phyloP scores from a whole-genome alignment of 164 flowering plant genomes.

The Vitis riparia region DNA sequence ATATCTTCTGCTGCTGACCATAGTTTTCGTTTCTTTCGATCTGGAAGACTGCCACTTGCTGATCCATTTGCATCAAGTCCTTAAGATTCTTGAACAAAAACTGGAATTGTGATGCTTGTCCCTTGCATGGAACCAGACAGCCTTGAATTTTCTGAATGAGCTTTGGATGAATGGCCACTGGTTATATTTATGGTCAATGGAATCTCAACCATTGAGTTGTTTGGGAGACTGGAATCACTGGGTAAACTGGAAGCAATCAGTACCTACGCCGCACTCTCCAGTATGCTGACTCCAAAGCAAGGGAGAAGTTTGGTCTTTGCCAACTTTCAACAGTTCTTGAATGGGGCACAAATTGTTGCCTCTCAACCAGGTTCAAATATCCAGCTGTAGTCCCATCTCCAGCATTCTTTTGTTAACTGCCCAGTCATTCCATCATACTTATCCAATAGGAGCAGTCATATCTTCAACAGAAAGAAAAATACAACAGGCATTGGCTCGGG shows the following conservation, averaged over 20 bases:
- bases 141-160: conserved; percentile 33
- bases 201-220: conserved; percentile 53
- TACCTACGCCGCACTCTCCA: conserved; percentile 38
- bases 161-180: conserved; percentile 32
- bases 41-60: conserved; percentile 27
- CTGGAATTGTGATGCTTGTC: conserved; percentile 65
- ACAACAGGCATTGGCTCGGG: too few species aligned
- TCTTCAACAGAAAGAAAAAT: too few species aligned
- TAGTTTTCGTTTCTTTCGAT: conserved; percentile 63
- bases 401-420: too few species aligned
- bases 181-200: conserved; percentile 72
- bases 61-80: conserved; percentile 46
- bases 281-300: too few species aligned
- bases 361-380: too few species aligned
- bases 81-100: conserved; percentile 62
- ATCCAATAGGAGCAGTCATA: too few species aligned
- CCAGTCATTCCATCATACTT: too few species aligned
- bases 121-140: conserved; percentile 35
- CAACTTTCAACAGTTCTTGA: too few species aligned
- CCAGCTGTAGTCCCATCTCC: too few species aligned
- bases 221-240: conserved; percentile 40
- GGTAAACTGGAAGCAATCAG: conserved; percentile 62
- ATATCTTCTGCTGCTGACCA: conserved; percentile 79
- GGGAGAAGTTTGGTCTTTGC: too few species aligned
- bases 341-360: too few species aligned